A percentile compares a stretch with the other conserved stretches of the same genome.
Evolutionary conservation across 129 eudicot genomes (phyloP).

Genomic region (Ambrosia trifida): DNA sequence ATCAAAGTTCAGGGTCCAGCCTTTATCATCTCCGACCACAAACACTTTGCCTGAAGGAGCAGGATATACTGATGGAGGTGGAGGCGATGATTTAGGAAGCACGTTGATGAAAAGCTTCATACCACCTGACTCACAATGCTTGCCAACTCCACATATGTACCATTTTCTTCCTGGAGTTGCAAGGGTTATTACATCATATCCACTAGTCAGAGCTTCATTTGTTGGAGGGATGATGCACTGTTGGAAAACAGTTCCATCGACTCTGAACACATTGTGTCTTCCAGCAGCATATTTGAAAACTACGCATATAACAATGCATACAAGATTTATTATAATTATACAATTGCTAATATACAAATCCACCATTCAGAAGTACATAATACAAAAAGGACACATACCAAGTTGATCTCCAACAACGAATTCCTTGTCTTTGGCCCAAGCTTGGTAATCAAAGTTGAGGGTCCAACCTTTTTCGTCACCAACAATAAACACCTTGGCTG

Average conservation of each 20-base stretch:
- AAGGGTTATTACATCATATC: background rate
- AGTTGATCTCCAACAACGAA: slow-evolving; percentile 37
- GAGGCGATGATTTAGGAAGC: background rate
- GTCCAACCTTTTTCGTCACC: slow-evolving; percentile 34
- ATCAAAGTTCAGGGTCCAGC: slow-evolving; percentile 33
- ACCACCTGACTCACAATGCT: slow-evolving; percentile 28
- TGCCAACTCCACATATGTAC: slow-evolving; percentile 37
- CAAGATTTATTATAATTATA: too few species aligned
- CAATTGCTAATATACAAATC: background rate
- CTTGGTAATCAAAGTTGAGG: slow-evolving; percentile 30
- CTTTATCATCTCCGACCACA: slow-evolving; percentile 28
- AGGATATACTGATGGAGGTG: slow-evolving; percentile 1
- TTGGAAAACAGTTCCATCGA: background rate
- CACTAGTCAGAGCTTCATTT: background rate
- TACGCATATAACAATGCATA: background rate
- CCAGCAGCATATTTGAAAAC: background rate
- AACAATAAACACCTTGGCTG: slow-evolving; percentile 21
- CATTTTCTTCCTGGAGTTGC: slow-evolving; percentile 38
- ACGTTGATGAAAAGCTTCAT: slow-evolving; percentile 4
- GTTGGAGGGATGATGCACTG: background rate
- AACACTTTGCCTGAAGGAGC: slow-evolving; percentile 8
- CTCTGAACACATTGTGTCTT: background rate
- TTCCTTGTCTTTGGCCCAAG: slow-evolving; percentile 23
- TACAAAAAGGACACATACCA: slow-evolving; percentile 12
- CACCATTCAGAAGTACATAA: background rate